phyloP scores from a whole-genome alignment of 306 rosid species.

The Quercus suber region DNA sequence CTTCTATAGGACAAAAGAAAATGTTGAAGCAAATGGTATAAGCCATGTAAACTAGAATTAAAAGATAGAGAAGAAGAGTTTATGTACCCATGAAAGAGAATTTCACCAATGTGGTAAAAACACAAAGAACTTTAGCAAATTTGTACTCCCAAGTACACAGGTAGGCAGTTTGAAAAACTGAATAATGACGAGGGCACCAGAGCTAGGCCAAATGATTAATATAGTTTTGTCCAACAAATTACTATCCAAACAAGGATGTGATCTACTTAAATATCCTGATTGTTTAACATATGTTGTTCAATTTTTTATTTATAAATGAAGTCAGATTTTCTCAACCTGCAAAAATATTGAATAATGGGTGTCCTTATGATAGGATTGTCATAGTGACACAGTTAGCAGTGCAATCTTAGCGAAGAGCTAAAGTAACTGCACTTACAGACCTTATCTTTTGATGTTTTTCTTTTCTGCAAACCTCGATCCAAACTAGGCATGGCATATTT shows the following conservation, averaged over 20 bases:
- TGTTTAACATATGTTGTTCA: neutral
- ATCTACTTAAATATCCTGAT: neutral
- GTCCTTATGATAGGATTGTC: neutral
- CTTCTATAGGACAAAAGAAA: too few species aligned
- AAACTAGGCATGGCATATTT: constrained; percentile 21
- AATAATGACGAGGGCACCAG: neutral
- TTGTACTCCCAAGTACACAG: neutral
- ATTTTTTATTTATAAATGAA: neutral
- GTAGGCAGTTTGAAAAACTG: neutral
- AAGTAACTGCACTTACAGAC: constrained; percentile 26
- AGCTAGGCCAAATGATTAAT: neutral
- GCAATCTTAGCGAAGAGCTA: neutral
- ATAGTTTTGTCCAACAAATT: neutral
- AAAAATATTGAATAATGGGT: neutral
- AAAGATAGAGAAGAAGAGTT: too few species aligned
- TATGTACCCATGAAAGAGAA: too few species aligned
- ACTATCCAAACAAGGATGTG: neutral
- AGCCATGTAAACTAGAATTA: too few species aligned
- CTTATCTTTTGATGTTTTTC: constrained; percentile 42
- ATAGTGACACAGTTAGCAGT: neutral
- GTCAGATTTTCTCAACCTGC: neutral
- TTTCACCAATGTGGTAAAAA: too few species aligned
- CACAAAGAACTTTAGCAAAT: neutral
- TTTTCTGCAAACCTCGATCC: constrained; percentile 48
- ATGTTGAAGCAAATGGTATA: too few species aligned